Conservation (phyloP, 2,329 filamentous ascomycete species). For the Fusarium tricinctum region DNA sequence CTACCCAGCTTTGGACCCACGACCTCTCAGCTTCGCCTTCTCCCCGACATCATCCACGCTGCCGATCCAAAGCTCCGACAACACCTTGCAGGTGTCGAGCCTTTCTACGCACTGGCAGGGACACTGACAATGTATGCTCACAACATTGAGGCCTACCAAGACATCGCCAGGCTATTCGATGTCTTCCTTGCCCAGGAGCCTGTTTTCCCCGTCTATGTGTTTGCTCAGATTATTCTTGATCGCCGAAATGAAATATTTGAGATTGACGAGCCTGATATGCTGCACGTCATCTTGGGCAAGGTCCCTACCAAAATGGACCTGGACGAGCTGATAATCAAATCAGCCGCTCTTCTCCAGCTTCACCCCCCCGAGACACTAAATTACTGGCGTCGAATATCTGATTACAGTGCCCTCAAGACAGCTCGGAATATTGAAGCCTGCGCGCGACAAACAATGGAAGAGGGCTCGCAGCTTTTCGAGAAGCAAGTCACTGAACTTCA, state of each 20-base stretch:
- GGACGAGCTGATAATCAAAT: slow-evolving; percentile 78
- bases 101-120: slow-evolving; percentile 93
- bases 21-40: slow-evolving; percentile 85
- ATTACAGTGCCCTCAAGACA: slow-evolving; percentile 87
- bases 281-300: slow-evolving; percentile 89
- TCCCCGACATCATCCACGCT: slow-evolving; percentile 82
- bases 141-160: slow-evolving; percentile 89
- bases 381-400: slow-evolving; percentile 80
- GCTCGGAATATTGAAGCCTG: slow-evolving; percentile 68
- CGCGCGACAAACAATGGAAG: slow-evolving; percentile 69
- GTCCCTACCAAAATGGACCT: slow-evolving; percentile 85
- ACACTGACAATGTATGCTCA: slow-evolving; percentile 97
- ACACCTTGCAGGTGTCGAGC: slow-evolving; percentile 83
- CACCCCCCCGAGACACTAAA: slow-evolving; percentile 81
- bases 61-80: slow-evolving; percentile 79
- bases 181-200: slow-evolving; percentile 89
- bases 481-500: slow-evolving; percentile 80
- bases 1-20: slow-evolving; percentile 87
- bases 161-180: slow-evolving; percentile 93
- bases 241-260: slow-evolving; percentile 88
- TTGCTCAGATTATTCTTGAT: slow-evolving; percentile 86
- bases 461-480: slow-evolving; percentile 77
- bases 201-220: slow-evolving; percentile 91
- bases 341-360: slow-evolving; percentile 72
- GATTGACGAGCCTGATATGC: slow-evolving; percentile 93